Conservation (phyloP, 2,329 filamentous ascomycete genomes). For the Ophiostoma australiae region DNA sequence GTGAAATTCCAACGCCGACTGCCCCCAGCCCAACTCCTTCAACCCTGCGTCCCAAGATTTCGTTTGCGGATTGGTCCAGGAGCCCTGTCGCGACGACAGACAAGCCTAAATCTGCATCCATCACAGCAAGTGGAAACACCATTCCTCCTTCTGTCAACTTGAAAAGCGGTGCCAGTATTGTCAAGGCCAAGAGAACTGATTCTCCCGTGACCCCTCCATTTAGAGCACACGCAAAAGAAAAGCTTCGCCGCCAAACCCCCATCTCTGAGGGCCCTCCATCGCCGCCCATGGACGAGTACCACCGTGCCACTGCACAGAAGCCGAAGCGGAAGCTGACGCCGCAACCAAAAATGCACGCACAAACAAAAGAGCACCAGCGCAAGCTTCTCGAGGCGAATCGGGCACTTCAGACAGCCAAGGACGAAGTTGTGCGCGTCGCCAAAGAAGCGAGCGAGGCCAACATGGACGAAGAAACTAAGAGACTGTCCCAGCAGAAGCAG, state of each 20-base stretch:
- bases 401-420: background rate
- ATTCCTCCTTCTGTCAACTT: constrained; percentile 17
- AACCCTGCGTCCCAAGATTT: constrained; percentile 30
- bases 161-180: background rate
- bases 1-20: constrained; percentile 34
- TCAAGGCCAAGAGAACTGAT: constrained; percentile 6
- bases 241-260: background rate
- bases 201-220: constrained; percentile 5
- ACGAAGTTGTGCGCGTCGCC: background rate
- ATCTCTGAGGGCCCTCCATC: constrained; percentile 17
- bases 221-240: background rate
- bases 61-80: background rate
- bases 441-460: background rate
- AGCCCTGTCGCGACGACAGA: no score
- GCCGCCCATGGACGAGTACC: constrained; percentile 2
- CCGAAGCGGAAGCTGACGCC: background rate
- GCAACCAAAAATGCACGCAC: background rate
- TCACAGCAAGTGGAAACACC: background rate
- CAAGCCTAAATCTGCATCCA: no score
- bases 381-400: background rate
- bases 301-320: background rate
- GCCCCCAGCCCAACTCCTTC: constrained; percentile 36
- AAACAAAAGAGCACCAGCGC: background rate
- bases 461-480: no score
- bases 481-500: no score